Conservation (phyloP, 768 basidiomycete species). For the Ramaria sp. region DNA sequence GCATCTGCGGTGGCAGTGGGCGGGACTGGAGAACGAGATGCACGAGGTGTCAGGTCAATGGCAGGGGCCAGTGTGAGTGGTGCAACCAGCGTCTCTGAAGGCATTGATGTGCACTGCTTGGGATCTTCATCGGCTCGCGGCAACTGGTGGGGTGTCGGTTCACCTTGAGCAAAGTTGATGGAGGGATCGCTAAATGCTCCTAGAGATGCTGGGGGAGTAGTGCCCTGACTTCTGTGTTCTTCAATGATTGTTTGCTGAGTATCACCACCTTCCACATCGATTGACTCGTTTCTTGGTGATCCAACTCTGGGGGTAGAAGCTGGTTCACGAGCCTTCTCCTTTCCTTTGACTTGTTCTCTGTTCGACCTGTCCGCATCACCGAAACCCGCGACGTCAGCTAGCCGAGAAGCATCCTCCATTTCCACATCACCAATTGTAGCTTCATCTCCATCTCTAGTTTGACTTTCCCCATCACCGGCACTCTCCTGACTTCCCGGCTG, state of each 20-base stretch:
- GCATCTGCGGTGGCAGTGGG: background rate
- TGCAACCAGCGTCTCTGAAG: background rate
- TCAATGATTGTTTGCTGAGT: background rate
- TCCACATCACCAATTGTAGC: background rate
- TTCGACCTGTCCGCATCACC: background rate
- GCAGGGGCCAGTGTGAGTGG: conserved; percentile 2
- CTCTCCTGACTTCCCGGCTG: background rate
- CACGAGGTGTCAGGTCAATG: conserved; percentile 5
- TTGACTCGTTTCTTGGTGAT: background rate
- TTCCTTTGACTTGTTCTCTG: background rate
- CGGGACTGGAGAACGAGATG: conserved; percentile 7
- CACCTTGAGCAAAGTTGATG: background rate
- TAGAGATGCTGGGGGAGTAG: background rate
- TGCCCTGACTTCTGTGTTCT: background rate
- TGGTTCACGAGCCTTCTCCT: background rate
- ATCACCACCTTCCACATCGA: background rate
- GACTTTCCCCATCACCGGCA: background rate
- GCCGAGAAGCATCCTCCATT: background rate
- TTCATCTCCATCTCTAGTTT: background rate
- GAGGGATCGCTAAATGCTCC: background rate
- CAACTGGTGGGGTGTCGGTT: background rate
- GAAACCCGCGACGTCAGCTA: background rate
- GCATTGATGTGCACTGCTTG: background rate
- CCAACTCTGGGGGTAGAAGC: background rate
- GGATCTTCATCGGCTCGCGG: background rate